A percentile compares a stretch with the other conserved stretches of the same genome.
Conservation (phyloP, 495 filamentous ascomycete species). For the Annulohypoxylon stygium region DNA sequence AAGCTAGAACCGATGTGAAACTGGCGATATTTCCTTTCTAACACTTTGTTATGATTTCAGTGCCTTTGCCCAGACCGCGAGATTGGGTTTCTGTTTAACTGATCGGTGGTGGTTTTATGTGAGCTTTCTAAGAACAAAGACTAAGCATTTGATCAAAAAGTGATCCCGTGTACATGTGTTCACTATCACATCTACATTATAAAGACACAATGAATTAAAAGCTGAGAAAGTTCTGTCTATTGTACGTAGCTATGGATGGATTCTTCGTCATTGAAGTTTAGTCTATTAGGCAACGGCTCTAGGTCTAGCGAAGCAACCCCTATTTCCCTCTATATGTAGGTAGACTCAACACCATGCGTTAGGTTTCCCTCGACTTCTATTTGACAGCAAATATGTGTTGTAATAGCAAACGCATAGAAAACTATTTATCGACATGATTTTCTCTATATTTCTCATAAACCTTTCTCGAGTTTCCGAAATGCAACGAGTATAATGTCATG, state of each 20-base stretch:
- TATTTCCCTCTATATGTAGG: background rate
- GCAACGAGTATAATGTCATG: background rate
- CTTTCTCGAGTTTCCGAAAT: background rate
- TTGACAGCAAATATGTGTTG: background rate
- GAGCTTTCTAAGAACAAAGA: too few relatives aligned
- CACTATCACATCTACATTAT: background rate
- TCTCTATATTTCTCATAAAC: background rate
- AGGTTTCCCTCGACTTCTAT: background rate
- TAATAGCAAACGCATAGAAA: slow-evolving; percentile 2
- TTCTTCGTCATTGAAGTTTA: background rate
- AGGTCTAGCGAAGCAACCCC: background rate
- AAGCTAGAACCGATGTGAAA: too few relatives aligned
- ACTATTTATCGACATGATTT: background rate
- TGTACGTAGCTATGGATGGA: background rate
- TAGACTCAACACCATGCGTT: background rate
- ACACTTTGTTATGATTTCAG: too few relatives aligned
- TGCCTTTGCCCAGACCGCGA: too few relatives aligned
- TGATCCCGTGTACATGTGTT: background rate
- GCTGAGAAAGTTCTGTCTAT: background rate
- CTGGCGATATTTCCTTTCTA: too few relatives aligned
- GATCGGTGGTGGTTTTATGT: too few relatives aligned
- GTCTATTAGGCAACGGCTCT: background rate
- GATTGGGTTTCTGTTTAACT: too few relatives aligned
- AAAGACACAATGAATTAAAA: background rate
- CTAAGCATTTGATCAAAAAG: too few relatives aligned